Conservation (phyloP, 228 moss, liverwort and hornwort genomes). For the Sphagnum magellanicum region DNA sequence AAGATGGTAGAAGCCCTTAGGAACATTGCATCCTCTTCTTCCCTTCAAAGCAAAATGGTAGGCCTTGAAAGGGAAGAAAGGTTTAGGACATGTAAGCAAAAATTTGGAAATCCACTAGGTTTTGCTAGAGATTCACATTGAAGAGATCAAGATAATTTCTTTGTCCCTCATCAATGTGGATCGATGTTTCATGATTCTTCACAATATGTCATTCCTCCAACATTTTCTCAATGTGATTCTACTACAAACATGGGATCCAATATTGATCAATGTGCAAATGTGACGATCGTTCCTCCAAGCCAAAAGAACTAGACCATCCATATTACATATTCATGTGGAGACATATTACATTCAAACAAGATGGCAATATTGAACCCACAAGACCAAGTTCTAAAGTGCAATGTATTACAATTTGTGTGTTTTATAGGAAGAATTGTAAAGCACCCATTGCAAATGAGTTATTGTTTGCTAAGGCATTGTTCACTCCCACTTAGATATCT, state of each 20-base stretch:
- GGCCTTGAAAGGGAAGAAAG: background rate
- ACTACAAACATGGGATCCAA: background rate
- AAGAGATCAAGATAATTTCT: background rate
- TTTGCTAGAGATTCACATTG: background rate
- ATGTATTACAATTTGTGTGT: background rate
- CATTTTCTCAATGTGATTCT: background rate
- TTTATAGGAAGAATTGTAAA: background rate
- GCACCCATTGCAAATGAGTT: background rate
- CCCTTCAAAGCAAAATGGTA: background rate
- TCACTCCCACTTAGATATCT: background rate
- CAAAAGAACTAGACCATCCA: background rate
- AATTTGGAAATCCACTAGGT: background rate
- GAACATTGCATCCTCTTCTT: background rate
- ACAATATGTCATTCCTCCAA: background rate
- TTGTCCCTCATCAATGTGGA: no score
- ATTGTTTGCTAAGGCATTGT: background rate
- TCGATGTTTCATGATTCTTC: background rate
- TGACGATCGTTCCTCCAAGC: no score
- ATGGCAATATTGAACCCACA: background rate
- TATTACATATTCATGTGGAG: background rate
- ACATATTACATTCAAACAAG: background rate
- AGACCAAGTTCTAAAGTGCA: background rate
- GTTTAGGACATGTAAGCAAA: background rate
- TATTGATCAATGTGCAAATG: background rate
- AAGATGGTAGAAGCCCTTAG: background rate